These are phyloP conservation scores for Phytopythium ostracodes DNA, from an alignment of 352 stramenopile species.

Conservation along the genomic window DNA sequence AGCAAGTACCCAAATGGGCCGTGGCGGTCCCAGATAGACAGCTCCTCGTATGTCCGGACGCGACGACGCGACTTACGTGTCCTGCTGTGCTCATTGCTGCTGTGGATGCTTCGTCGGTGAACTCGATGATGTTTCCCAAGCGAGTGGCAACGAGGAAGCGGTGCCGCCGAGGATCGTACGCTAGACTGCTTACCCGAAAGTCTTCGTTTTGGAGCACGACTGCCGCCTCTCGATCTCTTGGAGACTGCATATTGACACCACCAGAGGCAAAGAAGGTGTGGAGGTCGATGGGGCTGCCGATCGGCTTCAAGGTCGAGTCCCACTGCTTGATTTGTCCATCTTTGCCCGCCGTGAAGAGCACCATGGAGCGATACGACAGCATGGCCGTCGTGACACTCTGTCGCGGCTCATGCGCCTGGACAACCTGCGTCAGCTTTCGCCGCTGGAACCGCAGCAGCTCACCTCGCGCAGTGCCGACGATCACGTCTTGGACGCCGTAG, in stretches of 20 bases:
- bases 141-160: constrained; percentile 61
- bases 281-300: constrained; percentile 65
- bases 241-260: background rate
- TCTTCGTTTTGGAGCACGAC: constrained; percentile 25
- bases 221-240: background rate
- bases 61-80: constrained; percentile 29
- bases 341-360: constrained; percentile 75
- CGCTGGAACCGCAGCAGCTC: constrained; percentile 71
- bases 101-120: constrained; percentile 24
- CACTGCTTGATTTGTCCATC: constrained; percentile 78
- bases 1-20: constrained; percentile 30
- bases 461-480: constrained; percentile 61
- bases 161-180: constrained; percentile 47
- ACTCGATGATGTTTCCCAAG: constrained; percentile 48
- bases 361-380: constrained; percentile 62
- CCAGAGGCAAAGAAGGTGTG: constrained; percentile 23
- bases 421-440: constrained; percentile 39
- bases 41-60: constrained; percentile 36
- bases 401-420: constrained; percentile 52
- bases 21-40: constrained; percentile 19
- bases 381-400: constrained; percentile 55
- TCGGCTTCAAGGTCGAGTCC: constrained; percentile 68
- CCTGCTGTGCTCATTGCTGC: background rate
- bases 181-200: constrained; percentile 64
- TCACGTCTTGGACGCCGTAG: constrained; percentile 42